Evolutionary conservation across 352 stramenopile genomes (phyloP).

Genomic region (Paralagenidium karlingii): DNA sequence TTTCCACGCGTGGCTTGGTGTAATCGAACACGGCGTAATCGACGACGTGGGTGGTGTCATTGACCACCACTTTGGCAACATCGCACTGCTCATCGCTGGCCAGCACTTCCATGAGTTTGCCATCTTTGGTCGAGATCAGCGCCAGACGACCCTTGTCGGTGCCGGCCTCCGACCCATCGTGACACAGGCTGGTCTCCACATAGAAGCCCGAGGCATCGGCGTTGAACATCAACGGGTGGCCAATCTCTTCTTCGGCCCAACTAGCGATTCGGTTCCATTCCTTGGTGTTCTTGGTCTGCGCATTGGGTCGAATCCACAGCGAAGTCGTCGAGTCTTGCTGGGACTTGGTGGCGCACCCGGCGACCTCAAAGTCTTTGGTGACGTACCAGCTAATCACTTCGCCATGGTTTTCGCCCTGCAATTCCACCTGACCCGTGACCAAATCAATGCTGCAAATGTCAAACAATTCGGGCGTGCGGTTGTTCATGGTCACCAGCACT

Average conservation of each 20-base stretch:
- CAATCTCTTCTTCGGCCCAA: constrained; percentile 22
- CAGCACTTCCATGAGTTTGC: constrained; percentile 13
- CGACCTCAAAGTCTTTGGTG: constrained; percentile 18
- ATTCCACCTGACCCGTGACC: constrained; percentile 10
- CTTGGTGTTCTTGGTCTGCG: too few relatives aligned
- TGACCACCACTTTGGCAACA: constrained; percentile 14
- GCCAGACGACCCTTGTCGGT: constrained; percentile 26
- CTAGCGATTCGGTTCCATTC: constrained; percentile 20
- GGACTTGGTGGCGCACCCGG: constrained; percentile 5
- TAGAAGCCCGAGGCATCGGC: constrained; percentile 17
- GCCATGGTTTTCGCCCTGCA: constrained; percentile 18
- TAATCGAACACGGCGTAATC: constrained; percentile 23
- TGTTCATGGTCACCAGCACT: constrained; percentile 22
- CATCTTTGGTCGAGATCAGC: constrained; percentile 20
- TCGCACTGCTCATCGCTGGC: constrained; percentile 15
- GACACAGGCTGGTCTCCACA: constrained; percentile 22
- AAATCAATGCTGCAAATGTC: constrained; percentile 18
- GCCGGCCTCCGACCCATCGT: constrained; percentile 5
- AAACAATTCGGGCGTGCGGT: constrained; percentile 16
- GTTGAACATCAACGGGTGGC: constrained; percentile 10
- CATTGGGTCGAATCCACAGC: constrained; percentile 12
- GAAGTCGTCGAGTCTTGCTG: constrained; percentile 10
- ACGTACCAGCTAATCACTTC: constrained; percentile 12
- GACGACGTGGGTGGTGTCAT: constrained; percentile 8
- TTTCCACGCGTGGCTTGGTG: constrained; percentile 14